These are phyloP conservation scores for Pholiota molesta DNA, from an alignment of 768 basidiomycete genomes.

Conservation along the genomic window DNA sequence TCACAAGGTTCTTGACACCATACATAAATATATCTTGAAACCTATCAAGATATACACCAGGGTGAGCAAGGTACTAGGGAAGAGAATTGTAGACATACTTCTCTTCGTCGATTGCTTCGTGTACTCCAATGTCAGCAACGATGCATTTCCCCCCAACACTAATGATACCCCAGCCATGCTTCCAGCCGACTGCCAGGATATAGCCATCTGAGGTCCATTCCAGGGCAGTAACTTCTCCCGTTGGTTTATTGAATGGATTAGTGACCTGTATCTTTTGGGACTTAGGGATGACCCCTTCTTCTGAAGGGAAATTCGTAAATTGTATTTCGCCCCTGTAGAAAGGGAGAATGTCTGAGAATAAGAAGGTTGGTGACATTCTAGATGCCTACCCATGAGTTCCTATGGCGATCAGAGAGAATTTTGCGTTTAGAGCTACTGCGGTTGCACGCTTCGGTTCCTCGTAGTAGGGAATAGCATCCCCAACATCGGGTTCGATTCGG, in stretches of 20 bases:
- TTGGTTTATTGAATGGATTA: constrained; percentile 57
- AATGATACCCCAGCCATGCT: constrained; percentile 87
- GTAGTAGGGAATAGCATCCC: constrained; percentile 41
- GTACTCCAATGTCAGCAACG: constrained; percentile 74
- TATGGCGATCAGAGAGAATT: constrained; percentile 82
- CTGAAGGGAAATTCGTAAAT: constrained; percentile 69
- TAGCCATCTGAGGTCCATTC: constrained; percentile 98
- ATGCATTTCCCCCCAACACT: constrained; percentile 88
- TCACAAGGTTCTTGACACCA: constrained; percentile 74
- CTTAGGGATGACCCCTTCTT: constrained; percentile 56
- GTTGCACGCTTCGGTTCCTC: constrained; percentile 69
- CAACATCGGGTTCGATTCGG: constrained; percentile 51
- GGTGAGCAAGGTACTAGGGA: constrained; percentile 8
- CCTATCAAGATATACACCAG: constrained; percentile 25
- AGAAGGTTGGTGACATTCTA: not conserved
- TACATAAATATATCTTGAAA: constrained; percentile 89
- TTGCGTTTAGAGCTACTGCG: constrained; percentile 69
- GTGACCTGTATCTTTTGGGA: constrained; percentile 68
- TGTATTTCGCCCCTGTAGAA: constrained; percentile 62
- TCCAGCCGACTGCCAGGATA: constrained; percentile 92
- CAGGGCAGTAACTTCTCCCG: constrained; percentile 66
- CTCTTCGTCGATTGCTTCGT: constrained; percentile 58
- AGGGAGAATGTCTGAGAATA: not conserved
- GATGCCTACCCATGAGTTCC: constrained; percentile 66
- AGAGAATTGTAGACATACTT: constrained; percentile 35